A percentile compares a stretch with the other conserved stretches of the same genome.
phyloP scores from a whole-genome alignment of 192 early-diverging fungal species.

The Phlyctochytrium planicorne region DNA sequence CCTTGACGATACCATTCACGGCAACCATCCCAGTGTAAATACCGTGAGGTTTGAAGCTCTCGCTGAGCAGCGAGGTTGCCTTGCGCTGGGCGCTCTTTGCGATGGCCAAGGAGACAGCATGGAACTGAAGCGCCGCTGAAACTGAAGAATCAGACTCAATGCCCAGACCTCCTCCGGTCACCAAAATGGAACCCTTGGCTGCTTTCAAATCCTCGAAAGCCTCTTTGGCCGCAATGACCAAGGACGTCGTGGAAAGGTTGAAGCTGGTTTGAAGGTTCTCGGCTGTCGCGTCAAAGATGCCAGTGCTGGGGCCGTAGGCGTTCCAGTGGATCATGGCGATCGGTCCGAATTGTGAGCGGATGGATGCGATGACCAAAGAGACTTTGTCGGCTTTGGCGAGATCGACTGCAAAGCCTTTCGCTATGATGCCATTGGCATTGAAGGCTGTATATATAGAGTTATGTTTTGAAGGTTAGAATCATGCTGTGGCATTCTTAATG shows the following conservation, averaged over 20 bases:
- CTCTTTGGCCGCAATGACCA: conserved; percentile 21
- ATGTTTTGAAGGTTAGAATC: neutral
- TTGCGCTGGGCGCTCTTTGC: conserved; percentile 35
- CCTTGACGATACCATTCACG: conserved; percentile 21
- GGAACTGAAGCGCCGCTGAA: neutral
- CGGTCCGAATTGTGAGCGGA: conserved; percentile 7
- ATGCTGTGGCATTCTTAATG: neutral
- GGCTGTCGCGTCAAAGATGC: neutral
- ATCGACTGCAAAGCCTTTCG: conserved; percentile 30
- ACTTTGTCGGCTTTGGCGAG: conserved; percentile 12
- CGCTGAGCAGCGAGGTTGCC: conserved; percentile 22
- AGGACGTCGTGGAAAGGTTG: conserved; percentile 2
- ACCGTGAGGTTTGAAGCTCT: conserved; percentile 16
- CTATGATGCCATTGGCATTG: conserved; percentile 14
- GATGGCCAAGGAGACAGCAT: conserved; percentile 17
- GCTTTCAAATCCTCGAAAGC: conserved; percentile 10
- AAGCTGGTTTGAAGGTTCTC: conserved; percentile 7
- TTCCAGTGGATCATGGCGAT: conserved; percentile 29
- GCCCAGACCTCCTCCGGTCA: conserved; percentile 27
- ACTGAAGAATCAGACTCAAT: conserved; percentile 19
- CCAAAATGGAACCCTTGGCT: conserved; percentile 29
- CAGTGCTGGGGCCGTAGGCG: neutral
- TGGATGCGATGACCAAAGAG: conserved; percentile 3
- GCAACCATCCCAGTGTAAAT: conserved; percentile 35
- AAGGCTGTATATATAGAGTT: conserved; percentile 13